Evolutionary conservation across 257 asterid species (phyloP).

Genomic region (Solanum gracilifrons): DNA sequence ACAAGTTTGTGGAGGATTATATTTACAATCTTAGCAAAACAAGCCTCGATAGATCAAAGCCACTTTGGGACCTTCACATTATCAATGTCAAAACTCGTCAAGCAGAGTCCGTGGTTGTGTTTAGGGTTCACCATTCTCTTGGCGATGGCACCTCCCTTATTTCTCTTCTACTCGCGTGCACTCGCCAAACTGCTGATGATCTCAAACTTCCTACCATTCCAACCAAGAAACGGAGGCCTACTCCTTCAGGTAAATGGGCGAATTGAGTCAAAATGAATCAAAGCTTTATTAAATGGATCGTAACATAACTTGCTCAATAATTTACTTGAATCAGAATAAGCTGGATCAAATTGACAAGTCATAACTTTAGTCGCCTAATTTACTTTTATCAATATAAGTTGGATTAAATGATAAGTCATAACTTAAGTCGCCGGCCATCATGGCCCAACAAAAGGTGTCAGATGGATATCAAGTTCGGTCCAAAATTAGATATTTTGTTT

Average conservation of each 20-base stretch:
- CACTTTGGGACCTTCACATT: constrained; percentile 5
- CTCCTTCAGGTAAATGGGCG: not conserved
- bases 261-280: too few relatives aligned
- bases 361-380: too few relatives aligned
- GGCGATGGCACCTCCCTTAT: not conserved
- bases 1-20: not conserved
- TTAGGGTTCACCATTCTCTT: constrained; percentile 5
- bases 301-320: too few relatives aligned
- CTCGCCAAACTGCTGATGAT: not conserved
- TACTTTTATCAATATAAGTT: too few relatives aligned
- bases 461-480: not conserved
- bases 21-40: not conserved
- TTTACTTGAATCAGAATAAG: too few relatives aligned
- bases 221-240: not conserved
- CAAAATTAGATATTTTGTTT: too few relatives aligned
- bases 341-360: too few relatives aligned
- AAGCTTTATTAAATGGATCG: too few relatives aligned
- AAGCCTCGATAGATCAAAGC: not conserved
- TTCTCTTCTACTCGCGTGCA: not conserved
- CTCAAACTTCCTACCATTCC: not conserved
- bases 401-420: too few relatives aligned
- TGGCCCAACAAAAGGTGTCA: not conserved
- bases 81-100: not conserved
- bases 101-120: not conserved
- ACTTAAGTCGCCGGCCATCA: too few relatives aligned